A percentile compares a stretch with the other conserved stretches of the same genome.
These are phyloP conservation scores for Neoboletus subvelutipes DNA, from an alignment of 768 basidiomycete species.

Conservation along the genomic window DNA sequence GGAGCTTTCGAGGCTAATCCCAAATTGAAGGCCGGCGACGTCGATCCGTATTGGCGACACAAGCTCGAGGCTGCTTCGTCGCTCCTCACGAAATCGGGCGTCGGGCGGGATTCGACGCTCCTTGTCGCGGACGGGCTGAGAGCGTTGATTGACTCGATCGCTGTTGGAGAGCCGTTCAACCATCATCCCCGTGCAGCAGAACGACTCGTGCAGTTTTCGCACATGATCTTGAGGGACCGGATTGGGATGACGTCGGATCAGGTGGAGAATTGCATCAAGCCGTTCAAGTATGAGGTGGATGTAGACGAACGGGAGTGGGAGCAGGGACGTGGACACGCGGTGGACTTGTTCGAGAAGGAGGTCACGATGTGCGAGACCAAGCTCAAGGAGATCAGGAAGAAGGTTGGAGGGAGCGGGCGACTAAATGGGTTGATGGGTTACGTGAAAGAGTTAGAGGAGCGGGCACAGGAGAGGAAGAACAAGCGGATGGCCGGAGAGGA, in stretches of 20 bases:
- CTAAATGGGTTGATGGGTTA: conserved; percentile 75
- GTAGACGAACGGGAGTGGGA: conserved; percentile 95
- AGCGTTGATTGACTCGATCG: conserved; percentile 86
- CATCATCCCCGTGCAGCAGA: conserved; percentile 88
- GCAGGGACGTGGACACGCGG: conserved; percentile 67
- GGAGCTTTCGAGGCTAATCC: conserved; percentile 66
- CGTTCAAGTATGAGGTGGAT: conserved; percentile 98
- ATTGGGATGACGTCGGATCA: conserved; percentile 96
- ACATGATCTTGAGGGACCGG: conserved; percentile 89
- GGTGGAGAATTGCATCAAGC: conserved; percentile 99
- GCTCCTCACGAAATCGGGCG: conserved; percentile 91
- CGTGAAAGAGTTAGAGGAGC: conserved; percentile 79
- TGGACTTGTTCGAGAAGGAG: conserved; percentile 84
- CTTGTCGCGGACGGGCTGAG: conserved; percentile 94
- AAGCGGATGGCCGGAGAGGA: conserved; percentile 43
- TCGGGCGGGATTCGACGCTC: conserved; percentile 90
- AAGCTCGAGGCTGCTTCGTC: conserved; percentile 94
- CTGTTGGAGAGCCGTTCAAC: conserved; percentile 85
- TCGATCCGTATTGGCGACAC: conserved; percentile 93
- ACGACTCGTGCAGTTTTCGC: conserved; percentile 88
- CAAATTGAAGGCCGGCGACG: conserved; percentile 65
- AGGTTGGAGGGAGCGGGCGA: conserved; percentile 84
- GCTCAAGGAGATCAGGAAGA: conserved; percentile 80
- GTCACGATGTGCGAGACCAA: conserved; percentile 80
- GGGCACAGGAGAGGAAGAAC: conserved; percentile 62